Evolutionary conservation across 768 basidiomycete genomes (phyloP).

Genomic region (Inosperma sp.): DNA sequence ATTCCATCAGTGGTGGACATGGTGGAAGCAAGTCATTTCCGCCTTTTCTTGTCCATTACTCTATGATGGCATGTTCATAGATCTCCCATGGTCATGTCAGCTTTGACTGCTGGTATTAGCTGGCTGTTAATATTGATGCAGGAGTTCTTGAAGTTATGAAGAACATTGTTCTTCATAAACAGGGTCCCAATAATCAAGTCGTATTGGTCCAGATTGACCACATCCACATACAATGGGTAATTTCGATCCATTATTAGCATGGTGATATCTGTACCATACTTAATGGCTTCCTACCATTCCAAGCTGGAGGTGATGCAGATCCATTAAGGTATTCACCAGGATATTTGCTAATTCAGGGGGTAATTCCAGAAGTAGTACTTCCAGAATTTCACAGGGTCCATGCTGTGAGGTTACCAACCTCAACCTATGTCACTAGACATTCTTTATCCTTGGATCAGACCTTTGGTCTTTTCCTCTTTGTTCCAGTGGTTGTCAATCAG

Average conservation of each 20-base stretch:
- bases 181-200: conserved; percentile 33
- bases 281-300: conserved; percentile 15
- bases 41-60: neutral
- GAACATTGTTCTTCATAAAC: conserved; percentile 26
- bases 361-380: neutral
- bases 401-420: neutral
- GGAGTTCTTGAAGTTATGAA: conserved; percentile 22
- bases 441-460: neutral
- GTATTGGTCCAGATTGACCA: conserved; percentile 34
- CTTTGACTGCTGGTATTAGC: neutral
- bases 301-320: no score
- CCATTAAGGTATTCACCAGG: neutral
- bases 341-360: neutral
- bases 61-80: neutral
- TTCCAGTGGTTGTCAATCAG: no score
- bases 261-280: conserved; percentile 20
- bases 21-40: neutral
- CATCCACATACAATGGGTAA: conserved; percentile 34
- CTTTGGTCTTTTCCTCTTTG: neutral
- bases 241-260: no score
- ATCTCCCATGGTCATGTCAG: neutral
- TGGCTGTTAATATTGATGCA: conserved; percentile 11
- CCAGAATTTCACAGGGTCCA: neutral
- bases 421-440: neutral
- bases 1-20: neutral